phyloP scores from a whole-genome alignment of 805 yeast genomes.

The Blastobotrys robertii region DNA sequence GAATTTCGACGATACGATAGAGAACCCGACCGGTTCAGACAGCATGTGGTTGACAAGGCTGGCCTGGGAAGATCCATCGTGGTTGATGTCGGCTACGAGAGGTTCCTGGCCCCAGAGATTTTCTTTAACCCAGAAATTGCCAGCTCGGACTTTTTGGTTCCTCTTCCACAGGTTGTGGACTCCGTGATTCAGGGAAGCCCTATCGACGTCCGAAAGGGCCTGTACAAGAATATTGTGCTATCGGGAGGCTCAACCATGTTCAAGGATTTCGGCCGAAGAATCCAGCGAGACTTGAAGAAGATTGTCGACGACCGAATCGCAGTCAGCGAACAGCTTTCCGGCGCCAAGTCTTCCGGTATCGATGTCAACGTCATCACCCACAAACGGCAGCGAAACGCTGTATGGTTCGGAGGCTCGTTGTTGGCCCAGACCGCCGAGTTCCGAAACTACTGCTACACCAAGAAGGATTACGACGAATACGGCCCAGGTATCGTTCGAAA shows the following conservation, averaged over 20 bases:
- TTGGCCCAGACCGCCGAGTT: slow-evolving; percentile 97
- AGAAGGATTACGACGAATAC: slow-evolving; percentile 92
- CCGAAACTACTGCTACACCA: slow-evolving; percentile 92
- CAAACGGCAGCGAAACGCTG: slow-evolving; percentile 96
- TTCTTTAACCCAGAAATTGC: slow-evolving; percentile 98
- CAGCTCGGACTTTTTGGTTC: slow-evolving; percentile 88
- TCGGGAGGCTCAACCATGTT: slow-evolving; percentile 99
- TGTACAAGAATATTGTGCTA: slow-evolving; percentile 88
- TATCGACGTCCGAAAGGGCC: slow-evolving; percentile 93
- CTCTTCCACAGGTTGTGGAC: slow-evolving; percentile 93
- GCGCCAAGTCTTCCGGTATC: slow-evolving; percentile 79
- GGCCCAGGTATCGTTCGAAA: slow-evolving; percentile 98
- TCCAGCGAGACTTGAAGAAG: slow-evolving; percentile 85
- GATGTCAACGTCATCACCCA: slow-evolving; percentile 95
- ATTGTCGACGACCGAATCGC: slow-evolving; percentile 85
- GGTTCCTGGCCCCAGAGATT: slow-evolving; percentile 98
- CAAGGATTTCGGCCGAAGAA: slow-evolving; percentile 93
- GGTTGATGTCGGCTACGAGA: slow-evolving; percentile 95
- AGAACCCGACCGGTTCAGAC: slow-evolving; percentile 88
- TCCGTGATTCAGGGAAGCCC: slow-evolving; percentile 92
- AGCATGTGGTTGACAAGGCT: slow-evolving; percentile 61
- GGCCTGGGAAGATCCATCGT: slow-evolving; percentile 48
- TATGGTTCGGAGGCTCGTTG: slow-evolving; percentile 98
- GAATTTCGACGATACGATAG: slow-evolving; percentile 92
- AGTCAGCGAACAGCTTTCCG: slow-evolving; percentile 65